A percentile compares a stretch with the other conserved stretches of the same genome.
Conservation (phyloP, 768 basidiomycete genomes). For the Rhodotorula graminis region DNA sequence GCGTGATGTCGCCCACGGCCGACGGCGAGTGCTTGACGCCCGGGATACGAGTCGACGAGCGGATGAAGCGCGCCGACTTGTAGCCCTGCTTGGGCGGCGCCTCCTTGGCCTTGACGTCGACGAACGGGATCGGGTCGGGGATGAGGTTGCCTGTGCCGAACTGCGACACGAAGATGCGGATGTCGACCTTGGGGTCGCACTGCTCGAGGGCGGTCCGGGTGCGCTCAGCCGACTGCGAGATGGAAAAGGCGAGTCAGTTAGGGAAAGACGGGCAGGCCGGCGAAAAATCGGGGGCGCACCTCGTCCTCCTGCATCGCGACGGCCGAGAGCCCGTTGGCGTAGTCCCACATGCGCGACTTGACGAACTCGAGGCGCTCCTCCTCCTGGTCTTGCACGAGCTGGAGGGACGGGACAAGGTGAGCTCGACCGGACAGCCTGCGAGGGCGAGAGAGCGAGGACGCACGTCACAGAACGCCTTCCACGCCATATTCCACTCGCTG, state of each 20-base stretch:
- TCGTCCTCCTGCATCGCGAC: conserved; percentile 94
- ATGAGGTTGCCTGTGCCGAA: conserved; percentile 85
- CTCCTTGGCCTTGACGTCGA: conserved; percentile 60
- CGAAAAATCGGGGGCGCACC: conserved; percentile 51
- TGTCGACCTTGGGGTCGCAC: conserved; percentile 79
- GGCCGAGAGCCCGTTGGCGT: conserved; percentile 91
- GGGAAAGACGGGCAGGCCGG: too few species aligned
- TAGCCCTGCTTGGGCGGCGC: conserved; percentile 44
- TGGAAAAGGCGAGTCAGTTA: background rate
- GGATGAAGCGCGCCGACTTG: conserved; percentile 38
- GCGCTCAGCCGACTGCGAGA: conserved; percentile 71
- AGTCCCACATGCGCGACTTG: conserved; percentile 93
- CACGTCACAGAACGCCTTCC: conserved; percentile 85
- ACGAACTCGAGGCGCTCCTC: conserved; percentile 89
- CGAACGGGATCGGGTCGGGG: conserved; percentile 78
- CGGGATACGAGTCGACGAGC: conserved; percentile 35
- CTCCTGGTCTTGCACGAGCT: conserved; percentile 84
- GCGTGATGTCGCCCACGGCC: conserved; percentile 28
- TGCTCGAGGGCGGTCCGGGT: conserved; percentile 80
- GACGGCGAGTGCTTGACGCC: conserved; percentile 34
- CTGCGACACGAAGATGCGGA: conserved; percentile 79
- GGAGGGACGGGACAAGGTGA: conserved; percentile 13
- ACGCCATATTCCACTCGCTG: conserved; percentile 82
- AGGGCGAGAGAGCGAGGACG: conserved; percentile 5
- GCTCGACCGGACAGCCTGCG: too few species aligned